phyloP scores from a whole-genome alignment of 1,284 basidiomycete genomes.

The Termitomyces sp. region DNA sequence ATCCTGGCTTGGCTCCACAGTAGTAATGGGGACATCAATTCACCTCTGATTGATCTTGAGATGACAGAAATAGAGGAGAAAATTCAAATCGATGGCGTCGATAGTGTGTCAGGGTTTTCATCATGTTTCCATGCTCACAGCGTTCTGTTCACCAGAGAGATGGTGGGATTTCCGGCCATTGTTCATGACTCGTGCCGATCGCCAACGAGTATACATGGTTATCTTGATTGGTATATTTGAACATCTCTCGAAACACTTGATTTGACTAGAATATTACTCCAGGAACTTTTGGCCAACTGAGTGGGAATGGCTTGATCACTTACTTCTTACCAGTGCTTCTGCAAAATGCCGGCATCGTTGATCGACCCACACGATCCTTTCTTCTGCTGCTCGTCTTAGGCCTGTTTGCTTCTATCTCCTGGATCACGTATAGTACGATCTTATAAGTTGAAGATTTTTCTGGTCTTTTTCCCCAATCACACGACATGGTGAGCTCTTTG shows the following conservation, averaged over 20 bases:
- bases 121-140: neutral
- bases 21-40: conserved; percentile 39
- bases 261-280: neutral
- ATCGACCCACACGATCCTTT: conserved; percentile 37
- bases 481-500: conserved; percentile 22
- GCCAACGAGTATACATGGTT: conserved; percentile 48
- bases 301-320: conserved; percentile 44
- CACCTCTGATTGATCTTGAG: conserved; percentile 47
- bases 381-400: conserved; percentile 8
- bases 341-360: conserved; percentile 40
- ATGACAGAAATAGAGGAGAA: conserved; percentile 51
- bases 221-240: conserved; percentile 40
- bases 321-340: conserved; percentile 46
- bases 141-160: conserved; percentile 26
- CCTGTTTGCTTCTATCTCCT: conserved; percentile 12
- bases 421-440: conserved; percentile 8
- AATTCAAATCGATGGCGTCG: conserved; percentile 39
- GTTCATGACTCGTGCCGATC: conserved; percentile 39
- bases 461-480: conserved; percentile 7
- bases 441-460: conserved; percentile 3
- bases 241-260: neutral
- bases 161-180: conserved; percentile 56
- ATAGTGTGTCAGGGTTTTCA: conserved; percentile 29
- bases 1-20: conserved; percentile 47
- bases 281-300: conserved; percentile 39